Base-by-base conservation (phyloP, 495 filamentous ascomycete species). In the Daldinia bambusicola region DNA sequence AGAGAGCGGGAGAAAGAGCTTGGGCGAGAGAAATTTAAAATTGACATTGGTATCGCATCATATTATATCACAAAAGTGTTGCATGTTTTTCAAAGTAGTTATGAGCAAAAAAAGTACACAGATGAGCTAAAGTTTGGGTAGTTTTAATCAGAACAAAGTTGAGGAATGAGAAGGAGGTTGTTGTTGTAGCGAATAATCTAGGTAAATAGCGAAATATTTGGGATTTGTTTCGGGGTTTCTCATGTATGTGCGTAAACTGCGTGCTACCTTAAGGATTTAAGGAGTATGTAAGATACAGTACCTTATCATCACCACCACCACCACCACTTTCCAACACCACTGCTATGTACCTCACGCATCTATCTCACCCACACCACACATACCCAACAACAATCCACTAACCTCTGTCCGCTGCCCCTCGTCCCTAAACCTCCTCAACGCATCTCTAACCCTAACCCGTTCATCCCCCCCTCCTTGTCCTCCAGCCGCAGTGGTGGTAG, bases 341-440 rank as follows among this genome's bases (percentile, higher is more conserved):
- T 20, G 3, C 22, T 51, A 22, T 13, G 30, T 55, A 31, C n/a
- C 26, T 36, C 10, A 32, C 8, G 14, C 14, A 14, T 56, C 32
- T 51, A 8, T 37, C 2, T 13, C 16, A 51, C 37, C 52, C 50
- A 58, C 69, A 2, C 40, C 57, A 26, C 72, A 68, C 78, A 82
- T 78, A 61, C 63, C 71, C 55, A 81, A 51, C 55, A 83, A 52
- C 58, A 76, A 55, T 32, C 80, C 80, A 55, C 81, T 78, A 22
- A 81, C 18, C 62, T 56, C 66, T 18, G 60, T 48, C 67, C 57
- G 67, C 38, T 16, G 48, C 1, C 71, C 79, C 32, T 75, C 68
- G 6, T 66, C 76, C 50, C 32, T 58, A 37, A 83, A 76, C 50
- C 74, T 63, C 16, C 61, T 61, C 48, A 84, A n/a, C 53, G 80